Evolutionary conservation across 2,329 filamentous ascomycete genomes (phyloP).

Genomic region (Epichloe baconii): DNA sequence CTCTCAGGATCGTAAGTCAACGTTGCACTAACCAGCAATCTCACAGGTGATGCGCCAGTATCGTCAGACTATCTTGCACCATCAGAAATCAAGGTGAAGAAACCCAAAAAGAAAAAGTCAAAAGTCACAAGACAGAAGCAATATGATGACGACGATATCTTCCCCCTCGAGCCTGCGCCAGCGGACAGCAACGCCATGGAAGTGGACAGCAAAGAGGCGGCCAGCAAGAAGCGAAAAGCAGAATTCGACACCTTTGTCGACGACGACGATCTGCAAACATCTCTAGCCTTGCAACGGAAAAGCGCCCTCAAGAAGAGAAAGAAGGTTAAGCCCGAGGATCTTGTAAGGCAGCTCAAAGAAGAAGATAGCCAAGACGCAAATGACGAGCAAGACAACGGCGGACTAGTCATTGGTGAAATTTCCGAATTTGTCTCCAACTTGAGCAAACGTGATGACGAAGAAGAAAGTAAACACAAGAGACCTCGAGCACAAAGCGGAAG

Average conservation of each 20-base stretch:
- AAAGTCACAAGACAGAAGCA: slow-evolving; percentile 61
- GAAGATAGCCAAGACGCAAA: slow-evolving; percentile 37
- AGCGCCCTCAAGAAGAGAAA: slow-evolving; percentile 86
- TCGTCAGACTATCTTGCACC: slow-evolving; percentile 79
- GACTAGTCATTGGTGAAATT: slow-evolving; percentile 88
- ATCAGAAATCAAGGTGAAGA: slow-evolving; percentile 83
- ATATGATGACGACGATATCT: slow-evolving; percentile 49
- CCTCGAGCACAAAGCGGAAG: slow-evolving; percentile 9
- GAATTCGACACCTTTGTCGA: slow-evolving; percentile 65
- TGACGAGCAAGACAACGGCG: slow-evolving; percentile 26
- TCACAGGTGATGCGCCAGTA: slow-evolving; percentile 18
- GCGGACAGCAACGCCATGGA: slow-evolving; percentile 53
- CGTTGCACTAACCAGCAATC: neutral
- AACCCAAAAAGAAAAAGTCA: slow-evolving; percentile 85
- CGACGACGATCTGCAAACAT: slow-evolving; percentile 84
- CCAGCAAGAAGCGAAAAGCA: slow-evolving; percentile 48
- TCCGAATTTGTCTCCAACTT: slow-evolving; percentile 87
- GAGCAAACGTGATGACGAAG: slow-evolving; percentile 49
- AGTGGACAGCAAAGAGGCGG: slow-evolving; percentile 45
- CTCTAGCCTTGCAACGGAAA: slow-evolving; percentile 68
- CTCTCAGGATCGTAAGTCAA: neutral
- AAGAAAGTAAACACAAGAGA: slow-evolving; percentile 39
- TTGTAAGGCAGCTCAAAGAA: slow-evolving; percentile 66
- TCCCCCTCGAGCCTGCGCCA: slow-evolving; percentile 27
- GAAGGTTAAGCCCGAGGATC: slow-evolving; percentile 71